Evolutionary conservation across 83 land plant species (phyloP).

Genomic region (Thuja plicata): DNA sequence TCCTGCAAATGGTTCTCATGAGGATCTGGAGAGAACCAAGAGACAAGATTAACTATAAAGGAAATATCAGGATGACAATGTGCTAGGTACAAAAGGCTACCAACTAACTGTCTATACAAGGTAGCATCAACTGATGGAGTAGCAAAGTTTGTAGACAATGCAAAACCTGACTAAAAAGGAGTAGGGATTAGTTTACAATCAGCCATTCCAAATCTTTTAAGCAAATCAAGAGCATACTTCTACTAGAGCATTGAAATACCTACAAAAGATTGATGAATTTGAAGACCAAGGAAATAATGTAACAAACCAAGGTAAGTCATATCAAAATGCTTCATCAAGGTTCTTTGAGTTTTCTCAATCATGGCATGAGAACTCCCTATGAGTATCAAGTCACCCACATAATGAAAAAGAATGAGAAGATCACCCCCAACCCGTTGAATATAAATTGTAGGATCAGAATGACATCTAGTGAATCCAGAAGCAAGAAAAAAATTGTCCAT

Average conservation of each 20-base stretch:
- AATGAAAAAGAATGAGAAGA: background rate
- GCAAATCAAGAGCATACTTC: background rate
- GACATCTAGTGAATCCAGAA: background rate
- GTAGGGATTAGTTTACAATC: background rate
- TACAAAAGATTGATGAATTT: too few relatives aligned
- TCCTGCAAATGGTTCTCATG: too few relatives aligned
- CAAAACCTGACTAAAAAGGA: background rate
- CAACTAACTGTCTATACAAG: background rate
- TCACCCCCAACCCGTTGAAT: background rate
- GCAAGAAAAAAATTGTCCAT: too few relatives aligned
- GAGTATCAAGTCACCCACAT: background rate
- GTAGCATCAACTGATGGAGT: background rate
- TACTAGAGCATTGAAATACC: background rate
- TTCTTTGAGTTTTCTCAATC: background rate
- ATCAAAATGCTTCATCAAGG: too few relatives aligned
- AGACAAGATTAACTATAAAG: too few relatives aligned
- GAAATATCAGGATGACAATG: too few relatives aligned
- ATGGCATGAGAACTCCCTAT: background rate
- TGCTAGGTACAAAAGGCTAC: too few relatives aligned
- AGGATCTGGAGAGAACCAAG: too few relatives aligned
- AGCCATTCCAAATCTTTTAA: background rate
- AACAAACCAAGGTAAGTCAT: too few relatives aligned
- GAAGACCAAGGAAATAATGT: too few relatives aligned
- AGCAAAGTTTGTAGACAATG: background rate
- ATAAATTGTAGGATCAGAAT: background rate